Evolutionary conservation across 2,329 filamentous ascomycete genomes (phyloP).

Genomic region (Apiospora kogelbergensis): DNA sequence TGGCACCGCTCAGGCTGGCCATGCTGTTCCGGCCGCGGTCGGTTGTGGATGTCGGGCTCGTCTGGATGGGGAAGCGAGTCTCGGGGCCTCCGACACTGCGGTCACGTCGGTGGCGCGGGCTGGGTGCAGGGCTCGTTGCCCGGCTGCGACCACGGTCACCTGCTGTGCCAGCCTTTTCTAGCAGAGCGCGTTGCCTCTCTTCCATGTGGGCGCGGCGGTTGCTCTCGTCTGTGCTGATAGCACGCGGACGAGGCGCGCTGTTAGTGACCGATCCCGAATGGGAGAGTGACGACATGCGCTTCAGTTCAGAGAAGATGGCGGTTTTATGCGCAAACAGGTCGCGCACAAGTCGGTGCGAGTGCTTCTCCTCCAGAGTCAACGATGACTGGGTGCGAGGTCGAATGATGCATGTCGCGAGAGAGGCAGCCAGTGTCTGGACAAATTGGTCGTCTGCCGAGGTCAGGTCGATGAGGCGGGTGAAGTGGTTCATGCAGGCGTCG

Average conservation of each 20-base stretch:
- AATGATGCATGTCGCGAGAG: conserved; percentile 81
- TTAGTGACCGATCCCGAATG: conserved; percentile 56
- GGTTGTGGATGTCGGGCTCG: conserved; percentile 57
- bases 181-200: conserved; percentile 81
- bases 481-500: conserved; percentile 96
- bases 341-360: conserved; percentile 84
- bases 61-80: conserved; percentile 82
- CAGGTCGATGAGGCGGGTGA: conserved; percentile 92
- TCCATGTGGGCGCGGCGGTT: conserved; percentile 93
- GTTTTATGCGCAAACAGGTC: conserved; percentile 95
- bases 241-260: conserved; percentile 61
- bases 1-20: conserved; percentile 42
- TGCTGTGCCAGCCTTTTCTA: conserved; percentile 53
- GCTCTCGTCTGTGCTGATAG: conserved; percentile 93
- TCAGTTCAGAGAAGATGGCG: conserved; percentile 91
- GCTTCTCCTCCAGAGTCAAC: conserved; percentile 92
- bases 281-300: conserved; percentile 76
- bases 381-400: conserved; percentile 85
- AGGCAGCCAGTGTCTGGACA: conserved; percentile 69
- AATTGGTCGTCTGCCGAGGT: conserved; percentile 94
- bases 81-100: conserved; percentile 71
- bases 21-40: conserved; percentile 44
- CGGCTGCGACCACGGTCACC: conserved; percentile 64
- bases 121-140: conserved; percentile 70
- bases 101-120: conserved; percentile 71